Evolutionary conservation across 2,329 filamentous ascomycete genomes (phyloP).

Genomic region (Colletotrichum camelliae): DNA sequence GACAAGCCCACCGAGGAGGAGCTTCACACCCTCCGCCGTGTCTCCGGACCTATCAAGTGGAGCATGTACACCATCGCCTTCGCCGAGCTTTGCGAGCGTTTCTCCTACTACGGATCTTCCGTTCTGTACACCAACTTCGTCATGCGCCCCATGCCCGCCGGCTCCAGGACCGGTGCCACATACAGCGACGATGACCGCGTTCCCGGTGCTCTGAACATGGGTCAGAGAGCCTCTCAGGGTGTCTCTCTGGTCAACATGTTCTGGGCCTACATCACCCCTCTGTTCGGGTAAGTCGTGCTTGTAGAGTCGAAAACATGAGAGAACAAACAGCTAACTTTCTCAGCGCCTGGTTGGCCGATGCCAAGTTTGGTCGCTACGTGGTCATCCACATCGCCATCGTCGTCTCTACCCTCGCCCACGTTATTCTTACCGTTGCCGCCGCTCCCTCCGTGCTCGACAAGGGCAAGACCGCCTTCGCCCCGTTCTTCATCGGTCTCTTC

Average conservation of each 20-base stretch:
- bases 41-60: conserved; percentile 69
- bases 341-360: conserved; percentile 67
- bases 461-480: conserved; percentile 62
- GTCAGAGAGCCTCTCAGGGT: conserved; percentile 58
- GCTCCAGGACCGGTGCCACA: conserved; percentile 59
- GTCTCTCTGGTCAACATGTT: conserved; percentile 62
- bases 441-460: conserved; percentile 67
- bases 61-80: conserved; percentile 73
- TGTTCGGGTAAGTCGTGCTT: conserved; percentile 50
- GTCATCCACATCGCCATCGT: conserved; percentile 73
- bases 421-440: conserved; percentile 69
- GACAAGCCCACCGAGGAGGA: conserved; percentile 66
- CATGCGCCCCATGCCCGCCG: conserved; percentile 57
- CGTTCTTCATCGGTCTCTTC: conserved; percentile 71
- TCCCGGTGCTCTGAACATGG: conserved; percentile 62
- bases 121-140: conserved; percentile 74
- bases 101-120: conserved; percentile 77
- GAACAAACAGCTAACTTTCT: neutral
- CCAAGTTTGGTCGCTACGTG: conserved; percentile 74
- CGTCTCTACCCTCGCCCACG: conserved; percentile 69
- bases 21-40: conserved; percentile 62
- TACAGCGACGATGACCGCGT: conserved; percentile 33
- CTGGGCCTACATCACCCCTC: conserved; percentile 66
- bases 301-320: neutral
- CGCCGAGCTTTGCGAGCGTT: conserved; percentile 77